Evolutionary conservation across 495 filamentous ascomycete species (phyloP), one percentile per base, ranked within the genome.

Genomic region (Aspergillus bertholletiae): DNA sequence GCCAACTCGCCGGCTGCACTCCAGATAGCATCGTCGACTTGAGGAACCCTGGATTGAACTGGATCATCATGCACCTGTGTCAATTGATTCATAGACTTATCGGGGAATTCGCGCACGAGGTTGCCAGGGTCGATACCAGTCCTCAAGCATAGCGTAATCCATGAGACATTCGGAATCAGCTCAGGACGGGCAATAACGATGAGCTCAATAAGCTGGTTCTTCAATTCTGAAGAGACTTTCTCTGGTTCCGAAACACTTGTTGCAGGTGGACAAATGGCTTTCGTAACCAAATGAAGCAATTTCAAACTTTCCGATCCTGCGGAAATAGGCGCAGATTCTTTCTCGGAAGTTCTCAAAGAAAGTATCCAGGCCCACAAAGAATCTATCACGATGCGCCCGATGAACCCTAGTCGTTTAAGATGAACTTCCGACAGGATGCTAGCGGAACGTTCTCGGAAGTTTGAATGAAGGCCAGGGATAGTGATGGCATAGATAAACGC

Each of bases 291-390:
- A 58, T 87, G 76, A 88, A 54, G 76, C 58, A 57, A 66, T 35
- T 60, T 60, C 50, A 62, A 62, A 27, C 68, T 82, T 21, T 80
- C 88, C 0, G 84, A 80, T 57, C 88, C 93, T 18, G 90, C 81
- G 37, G 80, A 75, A 12, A 78, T 66, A 1, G 91, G 84, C 12
- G 88, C 82, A 51, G 81, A 87, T 50, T 97, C 94, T 61, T 89
- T 95, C 26, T 92, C 89, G 0, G 73, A 79, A 1, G 75, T 67
- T 43, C 88, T 84, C 9, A 83, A 65, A 18, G 80, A 74, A 49
- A 84, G 71, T 17, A 87, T 74, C 93, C 94, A 97, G 30, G 78
- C 76, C 94, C 95, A 97, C 15, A 97, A 65, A 9, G 86, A 91
- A 47, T 78, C 74, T 27, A 89, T 73, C 8, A 96, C 72, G 44